Evolutionary conservation across 345 rosid genomes (phyloP).

Genomic region (Melaleuca alternifolia): DNA sequence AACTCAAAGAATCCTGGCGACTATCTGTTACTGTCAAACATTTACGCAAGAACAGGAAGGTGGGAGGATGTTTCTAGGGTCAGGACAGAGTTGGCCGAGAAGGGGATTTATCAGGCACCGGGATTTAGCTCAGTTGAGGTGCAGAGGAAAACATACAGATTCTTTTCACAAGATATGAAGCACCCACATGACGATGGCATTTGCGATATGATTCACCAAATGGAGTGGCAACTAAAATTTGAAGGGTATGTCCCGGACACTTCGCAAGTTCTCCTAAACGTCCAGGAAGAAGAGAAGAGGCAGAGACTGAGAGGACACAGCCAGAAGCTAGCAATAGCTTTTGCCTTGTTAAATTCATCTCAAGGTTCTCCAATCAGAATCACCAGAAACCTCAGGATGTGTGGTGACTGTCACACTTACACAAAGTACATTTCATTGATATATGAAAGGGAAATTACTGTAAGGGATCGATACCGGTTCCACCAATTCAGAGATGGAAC

Average conservation of each 20-base stretch:
- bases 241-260: constrained; percentile 62
- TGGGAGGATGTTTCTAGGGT: constrained; percentile 49
- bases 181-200: constrained; percentile 22
- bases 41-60: constrained; percentile 41
- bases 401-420: constrained; percentile 69
- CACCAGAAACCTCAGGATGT: constrained; percentile 72
- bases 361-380: constrained; percentile 49
- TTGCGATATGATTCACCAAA: constrained; percentile 64
- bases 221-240: constrained; percentile 84
- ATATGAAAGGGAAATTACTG: constrained; percentile 52
- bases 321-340: constrained; percentile 72
- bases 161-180: constrained; percentile 56
- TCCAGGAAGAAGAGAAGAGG: constrained; percentile 58
- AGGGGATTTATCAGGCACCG: constrained; percentile 33
- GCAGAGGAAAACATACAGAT: constrained; percentile 30
- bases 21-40: constrained; percentile 38
- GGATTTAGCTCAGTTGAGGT: constrained; percentile 58
- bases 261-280: constrained; percentile 43
- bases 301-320: constrained; percentile 62
- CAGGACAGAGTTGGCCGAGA: constrained; percentile 26
- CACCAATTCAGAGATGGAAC: constrained; percentile 75
- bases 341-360: constrained; percentile 45
- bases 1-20: constrained; percentile 42
- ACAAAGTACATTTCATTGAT: constrained; percentile 55
- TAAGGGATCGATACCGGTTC: constrained; percentile 55